Evolutionary conservation across 2,329 filamentous ascomycete species (phyloP).

Genomic region (Fusarium sp.): DNA sequence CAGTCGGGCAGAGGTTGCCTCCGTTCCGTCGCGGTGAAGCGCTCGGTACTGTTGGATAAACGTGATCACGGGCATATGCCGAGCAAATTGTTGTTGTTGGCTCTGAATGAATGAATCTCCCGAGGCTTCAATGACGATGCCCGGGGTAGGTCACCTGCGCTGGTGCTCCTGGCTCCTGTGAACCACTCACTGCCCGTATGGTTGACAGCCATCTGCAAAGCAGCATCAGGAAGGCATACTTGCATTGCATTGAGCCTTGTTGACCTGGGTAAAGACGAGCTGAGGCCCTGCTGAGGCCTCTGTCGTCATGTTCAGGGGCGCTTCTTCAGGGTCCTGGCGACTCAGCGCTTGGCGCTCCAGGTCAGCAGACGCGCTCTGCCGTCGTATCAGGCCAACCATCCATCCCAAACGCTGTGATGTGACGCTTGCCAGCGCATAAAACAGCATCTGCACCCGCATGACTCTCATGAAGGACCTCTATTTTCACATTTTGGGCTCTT

Average conservation of each 20-base stretch:
- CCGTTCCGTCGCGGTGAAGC: conserved; percentile 31
- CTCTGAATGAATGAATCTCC: conserved; percentile 28
- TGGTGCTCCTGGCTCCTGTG: conserved; percentile 26
- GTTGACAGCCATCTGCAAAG: conserved; percentile 13
- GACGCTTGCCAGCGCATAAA: conserved; percentile 48
- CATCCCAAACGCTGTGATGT: conserved; percentile 25
- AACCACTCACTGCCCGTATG: conserved; percentile 16
- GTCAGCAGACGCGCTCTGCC: conserved; percentile 44
- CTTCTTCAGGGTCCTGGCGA: conserved; percentile 40
- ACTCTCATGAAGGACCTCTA: conserved; percentile 27
- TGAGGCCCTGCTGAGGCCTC: conserved; percentile 37
- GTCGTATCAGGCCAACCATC: conserved; percentile 36
- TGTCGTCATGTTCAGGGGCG: conserved; percentile 44
- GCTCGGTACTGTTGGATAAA: conserved; percentile 40
- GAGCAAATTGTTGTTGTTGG: conserved; percentile 34
- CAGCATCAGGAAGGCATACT: conserved; percentile 17
- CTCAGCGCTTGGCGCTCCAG: conserved; percentile 39
- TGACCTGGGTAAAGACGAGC: conserved; percentile 14
- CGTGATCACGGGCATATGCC: conserved; percentile 45
- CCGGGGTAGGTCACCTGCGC: conserved; percentile 39
- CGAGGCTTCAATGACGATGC: conserved; percentile 42
- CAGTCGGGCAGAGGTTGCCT: conserved; percentile 29
- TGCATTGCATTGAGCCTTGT: conserved; percentile 35
- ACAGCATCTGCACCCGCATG: conserved; percentile 44
- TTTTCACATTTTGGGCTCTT: conserved; percentile 37